These are phyloP conservation scores for Dioscorea zingiberensis DNA, from an alignment of 106 monocot species.

Conservation along the genomic window DNA sequence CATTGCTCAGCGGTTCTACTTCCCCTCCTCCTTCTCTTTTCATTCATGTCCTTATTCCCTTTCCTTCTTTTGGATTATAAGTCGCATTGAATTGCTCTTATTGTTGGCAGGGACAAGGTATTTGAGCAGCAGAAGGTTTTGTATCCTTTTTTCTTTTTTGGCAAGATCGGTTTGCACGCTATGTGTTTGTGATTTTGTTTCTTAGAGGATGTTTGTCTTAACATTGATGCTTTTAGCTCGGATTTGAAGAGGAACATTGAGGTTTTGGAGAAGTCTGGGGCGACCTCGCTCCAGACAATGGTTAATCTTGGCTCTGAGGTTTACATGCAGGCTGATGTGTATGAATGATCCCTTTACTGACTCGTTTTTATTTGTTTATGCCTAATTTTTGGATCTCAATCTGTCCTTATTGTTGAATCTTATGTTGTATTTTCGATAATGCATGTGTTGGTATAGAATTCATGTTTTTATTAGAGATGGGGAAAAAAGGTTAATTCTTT, in stretches of 20 bases:
- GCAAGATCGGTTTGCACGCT: background rate
- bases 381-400: too few species aligned
- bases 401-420: too few species aligned
- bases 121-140: slow-evolving; percentile 79
- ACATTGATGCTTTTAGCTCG: slow-evolving; percentile 29
- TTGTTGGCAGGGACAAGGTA: slow-evolving; percentile 58
- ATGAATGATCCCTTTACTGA: slow-evolving; percentile 6
- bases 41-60: background rate
- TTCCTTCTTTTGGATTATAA: background rate
- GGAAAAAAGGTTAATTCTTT: too few species aligned
- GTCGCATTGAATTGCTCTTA: background rate
- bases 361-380: too few species aligned
- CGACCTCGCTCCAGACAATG: slow-evolving; percentile 63
- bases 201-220: background rate
- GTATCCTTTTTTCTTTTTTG: slow-evolving; percentile 49
- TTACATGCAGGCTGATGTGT: slow-evolving; percentile 88
- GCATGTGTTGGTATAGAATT: too few species aligned
- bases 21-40: background rate
- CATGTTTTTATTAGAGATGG: too few species aligned
- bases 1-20: slow-evolving; percentile 42
- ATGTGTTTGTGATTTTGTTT: slow-evolving; percentile 16
- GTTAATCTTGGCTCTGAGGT: slow-evolving; percentile 95
- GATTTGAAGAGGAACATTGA: slow-evolving; percentile 84
- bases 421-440: too few species aligned
- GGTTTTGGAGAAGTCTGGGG: slow-evolving; percentile 73